Percentiles rank a stretch among this genome's conserved stretches.
phyloP scores from a whole-genome alignment of 768 basidiomycete species.

The Suillus subluteus region DNA sequence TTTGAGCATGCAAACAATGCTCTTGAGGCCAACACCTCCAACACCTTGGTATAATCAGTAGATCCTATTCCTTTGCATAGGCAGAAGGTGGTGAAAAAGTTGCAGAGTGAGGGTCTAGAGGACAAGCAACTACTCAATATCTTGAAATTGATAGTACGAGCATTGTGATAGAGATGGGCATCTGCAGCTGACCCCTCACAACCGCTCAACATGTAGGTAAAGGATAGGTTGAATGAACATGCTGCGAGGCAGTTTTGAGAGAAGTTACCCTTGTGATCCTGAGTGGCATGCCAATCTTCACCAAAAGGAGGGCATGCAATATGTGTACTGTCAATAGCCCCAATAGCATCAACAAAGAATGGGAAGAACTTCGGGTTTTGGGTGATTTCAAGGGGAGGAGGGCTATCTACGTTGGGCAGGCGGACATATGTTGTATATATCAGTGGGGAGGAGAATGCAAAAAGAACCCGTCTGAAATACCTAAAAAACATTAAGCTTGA shows the following conservation, averaged over 20 bases:
- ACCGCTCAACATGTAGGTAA: not conserved
- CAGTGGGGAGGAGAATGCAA: conserved; percentile 23
- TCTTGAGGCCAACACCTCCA: too few relatives aligned
- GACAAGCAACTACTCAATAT: too few relatives aligned
- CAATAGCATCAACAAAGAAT: conserved; percentile 27
- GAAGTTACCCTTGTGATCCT: not conserved
- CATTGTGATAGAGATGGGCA: too few relatives aligned
- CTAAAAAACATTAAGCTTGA: conserved; percentile 18
- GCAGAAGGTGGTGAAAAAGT: too few relatives aligned
- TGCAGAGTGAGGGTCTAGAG: too few relatives aligned
- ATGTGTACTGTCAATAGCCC: conserved; percentile 33
- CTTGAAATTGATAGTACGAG: too few relatives aligned
- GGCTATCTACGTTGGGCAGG: conserved; percentile 14
- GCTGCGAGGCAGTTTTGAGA: not conserved
- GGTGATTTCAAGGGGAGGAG: conserved; percentile 18
- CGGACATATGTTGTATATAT: conserved; percentile 34
- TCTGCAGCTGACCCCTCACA: too few relatives aligned
- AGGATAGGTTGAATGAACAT: not conserved
- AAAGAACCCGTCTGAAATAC: conserved; percentile 34
- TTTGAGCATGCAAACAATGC: too few relatives aligned
- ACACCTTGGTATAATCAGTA: too few relatives aligned
- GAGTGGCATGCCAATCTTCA: conserved; percentile 12
- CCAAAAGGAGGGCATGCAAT: conserved; percentile 21
- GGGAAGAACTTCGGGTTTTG: conserved; percentile 28
- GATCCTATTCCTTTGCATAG: too few relatives aligned